Percentiles rank a stretch among this genome's conserved stretches.
These are phyloP conservation scores for Ogataea paradorogensis DNA, from an alignment of 805 yeast genomes.

Conservation along the genomic window DNA sequence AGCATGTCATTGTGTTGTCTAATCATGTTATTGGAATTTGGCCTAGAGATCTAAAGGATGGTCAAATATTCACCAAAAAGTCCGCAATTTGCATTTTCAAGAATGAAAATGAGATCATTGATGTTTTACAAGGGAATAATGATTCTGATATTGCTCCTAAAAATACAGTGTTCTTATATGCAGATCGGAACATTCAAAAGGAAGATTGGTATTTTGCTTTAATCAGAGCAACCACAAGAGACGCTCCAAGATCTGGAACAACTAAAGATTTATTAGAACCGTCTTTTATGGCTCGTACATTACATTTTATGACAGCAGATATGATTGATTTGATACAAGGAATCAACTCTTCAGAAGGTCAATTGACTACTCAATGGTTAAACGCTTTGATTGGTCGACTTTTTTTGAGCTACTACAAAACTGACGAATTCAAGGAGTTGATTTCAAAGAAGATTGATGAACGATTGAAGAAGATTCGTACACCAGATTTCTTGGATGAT, in stretches of 20 bases:
- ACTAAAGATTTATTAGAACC: slow-evolving; percentile 49
- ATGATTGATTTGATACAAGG: slow-evolving; percentile 72
- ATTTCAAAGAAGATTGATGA: slow-evolving; percentile 60
- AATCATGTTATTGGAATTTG: slow-evolving; percentile 72
- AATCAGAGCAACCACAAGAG: slow-evolving; percentile 66
- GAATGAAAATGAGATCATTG: slow-evolving; percentile 49
- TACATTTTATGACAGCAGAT: slow-evolving; percentile 68
- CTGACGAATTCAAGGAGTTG: slow-evolving; percentile 58
- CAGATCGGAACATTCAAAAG: slow-evolving; percentile 75
- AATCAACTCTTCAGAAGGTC: slow-evolving; percentile 79
- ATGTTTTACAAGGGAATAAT: slow-evolving; percentile 29
- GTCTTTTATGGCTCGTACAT: slow-evolving; percentile 61
- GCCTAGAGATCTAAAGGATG: slow-evolving; percentile 78
- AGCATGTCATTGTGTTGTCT: slow-evolving; percentile 75
- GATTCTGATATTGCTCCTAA: slow-evolving; percentile 35
- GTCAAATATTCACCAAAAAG: slow-evolving; percentile 74
- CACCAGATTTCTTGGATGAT: slow-evolving; percentile 85
- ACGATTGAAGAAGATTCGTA: slow-evolving; percentile 74
- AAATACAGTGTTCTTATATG: slow-evolving; percentile 57
- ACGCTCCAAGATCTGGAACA: slow-evolving; percentile 20
- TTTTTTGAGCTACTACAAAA: slow-evolving; percentile 71
- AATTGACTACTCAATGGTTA: slow-evolving; percentile 82
- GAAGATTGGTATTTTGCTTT: slow-evolving; percentile 93
- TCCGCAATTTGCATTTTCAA: slow-evolving; percentile 74
- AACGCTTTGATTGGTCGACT: slow-evolving; percentile 84